Conservation (phyloP, 169 alveolate species). For the Cryptosporidium ryanae region DNA sequence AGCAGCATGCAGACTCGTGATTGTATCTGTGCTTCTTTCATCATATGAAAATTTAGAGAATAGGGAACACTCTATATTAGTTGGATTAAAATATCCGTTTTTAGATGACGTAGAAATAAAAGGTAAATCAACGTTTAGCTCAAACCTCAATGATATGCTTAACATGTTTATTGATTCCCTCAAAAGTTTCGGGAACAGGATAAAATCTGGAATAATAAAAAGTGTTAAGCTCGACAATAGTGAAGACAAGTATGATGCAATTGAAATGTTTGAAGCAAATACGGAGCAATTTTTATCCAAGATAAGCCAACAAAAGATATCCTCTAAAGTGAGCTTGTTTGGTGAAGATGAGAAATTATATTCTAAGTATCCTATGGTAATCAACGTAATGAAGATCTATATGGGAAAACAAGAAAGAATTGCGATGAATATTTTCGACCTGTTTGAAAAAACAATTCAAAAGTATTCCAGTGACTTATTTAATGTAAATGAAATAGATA, state of each 20-base stretch:
- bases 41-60: conserved; percentile 28
- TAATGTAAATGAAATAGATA: background rate
- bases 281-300: background rate
- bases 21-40: conserved; percentile 24
- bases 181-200: conserved; percentile 16
- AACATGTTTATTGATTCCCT: conserved; percentile 16
- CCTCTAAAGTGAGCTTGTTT: background rate
- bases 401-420: conserved; percentile 60
- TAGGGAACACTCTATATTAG: background rate
- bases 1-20: conserved; percentile 41
- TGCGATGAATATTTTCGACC: background rate
- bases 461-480: background rate
- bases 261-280: conserved; percentile 3
- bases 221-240: background rate
- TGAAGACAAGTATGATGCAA: background rate
- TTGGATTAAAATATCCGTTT: conserved; percentile 39
- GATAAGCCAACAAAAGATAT: background rate
- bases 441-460: conserved; percentile 7
- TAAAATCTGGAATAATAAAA: conserved; percentile 6
- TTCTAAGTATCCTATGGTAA: conserved; percentile 3
- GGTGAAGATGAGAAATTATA: conserved; percentile 23
- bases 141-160: conserved; percentile 5
- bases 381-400: conserved; percentile 7
- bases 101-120: conserved; percentile 44
- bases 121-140: conserved; percentile 12